Percentiles rank a stretch among this genome's conserved stretches.
These are phyloP conservation scores for Myxozyma sirexii DNA, from an alignment of 805 yeast species.

Conservation along the genomic window DNA sequence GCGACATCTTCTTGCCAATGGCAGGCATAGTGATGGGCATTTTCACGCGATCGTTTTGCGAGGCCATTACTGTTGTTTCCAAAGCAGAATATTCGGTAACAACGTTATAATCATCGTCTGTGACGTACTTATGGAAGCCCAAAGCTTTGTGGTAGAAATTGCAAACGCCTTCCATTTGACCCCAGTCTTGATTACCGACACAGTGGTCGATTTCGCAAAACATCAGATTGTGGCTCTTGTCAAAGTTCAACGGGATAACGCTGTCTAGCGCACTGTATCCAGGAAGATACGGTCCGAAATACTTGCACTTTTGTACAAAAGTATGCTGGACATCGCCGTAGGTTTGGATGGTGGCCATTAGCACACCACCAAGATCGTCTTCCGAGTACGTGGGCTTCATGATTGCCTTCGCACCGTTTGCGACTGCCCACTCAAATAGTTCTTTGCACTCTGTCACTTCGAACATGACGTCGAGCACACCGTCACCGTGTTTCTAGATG, in stretches of 20 bases:
- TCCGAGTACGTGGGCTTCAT: slow-evolving; percentile 38
- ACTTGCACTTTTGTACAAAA: slow-evolving; percentile 52
- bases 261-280: slow-evolving; percentile 42
- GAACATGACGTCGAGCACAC: slow-evolving; percentile 77
- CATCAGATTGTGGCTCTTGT: slow-evolving; percentile 36
- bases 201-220: slow-evolving; percentile 68
- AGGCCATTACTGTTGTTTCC: slow-evolving; percentile 75
- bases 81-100: slow-evolving; percentile 70
- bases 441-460: slow-evolving; percentile 55
- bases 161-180: slow-evolving; percentile 62
- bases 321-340: slow-evolving; percentile 74
- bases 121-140: slow-evolving; percentile 81
- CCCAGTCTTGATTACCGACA: slow-evolving; percentile 78
- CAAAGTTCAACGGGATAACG: neutral
- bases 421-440: slow-evolving; percentile 52
- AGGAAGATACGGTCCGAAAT: slow-evolving; percentile 57
- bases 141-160: slow-evolving; percentile 56
- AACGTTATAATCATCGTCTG: slow-evolving; percentile 79
- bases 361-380: slow-evolving; percentile 57
- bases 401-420: slow-evolving; percentile 54
- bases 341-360: slow-evolving; percentile 54
- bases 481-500: slow-evolving; percentile 69
- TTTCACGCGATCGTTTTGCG: slow-evolving; percentile 62
- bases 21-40: slow-evolving; percentile 91
- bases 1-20: slow-evolving; percentile 63